Base-by-base conservation (phyloP, 306 rosid species). In the Prunus padus region DNA sequence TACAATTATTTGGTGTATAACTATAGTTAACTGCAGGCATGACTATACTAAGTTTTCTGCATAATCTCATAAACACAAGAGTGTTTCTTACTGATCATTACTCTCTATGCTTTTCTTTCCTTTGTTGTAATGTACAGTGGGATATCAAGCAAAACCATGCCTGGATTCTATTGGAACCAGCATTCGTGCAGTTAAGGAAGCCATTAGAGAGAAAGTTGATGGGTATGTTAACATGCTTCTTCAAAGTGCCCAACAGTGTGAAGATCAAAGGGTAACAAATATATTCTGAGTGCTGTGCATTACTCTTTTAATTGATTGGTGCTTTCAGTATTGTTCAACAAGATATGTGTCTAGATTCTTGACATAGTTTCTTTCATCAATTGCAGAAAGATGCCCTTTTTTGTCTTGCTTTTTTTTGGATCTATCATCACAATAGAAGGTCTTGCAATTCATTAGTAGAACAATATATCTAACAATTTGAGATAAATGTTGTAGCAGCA, bases 171-270 rank as follows among this genome's bases (percentile, higher is more conserved):
- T 88, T 57, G 93, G 88, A 66, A 87, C 86, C 0, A 88, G 84
- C 77, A 64, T 69, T 77, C 89, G 89, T 47, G 84, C 86, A 20
- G 87, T 89, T 81, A 89, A 92, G 84, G 96, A 90, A 62, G 89
- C 88, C 84, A 92, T 88, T 79, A 79, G 75, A 26, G 84, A 80
- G 87, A 92, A 86, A 88, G 83, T 87, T 76, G 91, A 88, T 64
- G 74, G 70, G 14, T 92, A 90, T 75, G 88, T 86, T 26, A 81
- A 52, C 72, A 85, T 81, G 88, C 93, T 92, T 74, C 75, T 74
- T 65, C 55, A 82, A 71, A 84, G 83, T 80, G 85, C 84, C 8
- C 83, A 82, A 69, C 82, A 78, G 67, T 87, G 83, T 80, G 85
- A 88, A 77, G 75, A 52, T 69, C 86, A 67, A 65, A 85, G 91